Percentiles rank a stretch among this genome's conserved stretches.
phyloP scores from a whole-genome alignment of 345 rosid genomes.

The Xanthoceras sorbifolium region DNA sequence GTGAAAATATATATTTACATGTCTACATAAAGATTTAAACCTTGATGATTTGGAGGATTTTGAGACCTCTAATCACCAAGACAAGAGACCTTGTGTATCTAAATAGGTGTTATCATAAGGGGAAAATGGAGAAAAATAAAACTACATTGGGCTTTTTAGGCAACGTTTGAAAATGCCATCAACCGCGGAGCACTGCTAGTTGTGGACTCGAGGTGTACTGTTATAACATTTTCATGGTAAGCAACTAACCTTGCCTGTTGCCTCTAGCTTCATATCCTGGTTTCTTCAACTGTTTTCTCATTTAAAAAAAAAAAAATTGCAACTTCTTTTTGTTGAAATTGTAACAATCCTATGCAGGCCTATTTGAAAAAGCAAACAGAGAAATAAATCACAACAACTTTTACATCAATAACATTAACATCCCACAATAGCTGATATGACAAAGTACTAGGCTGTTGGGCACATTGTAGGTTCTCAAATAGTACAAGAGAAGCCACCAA shows the following conservation, averaged over 20 bases:
- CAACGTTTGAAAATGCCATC: background rate
- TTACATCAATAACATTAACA: background rate
- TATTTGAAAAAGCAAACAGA: background rate
- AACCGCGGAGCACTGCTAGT: background rate
- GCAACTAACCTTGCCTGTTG: background rate
- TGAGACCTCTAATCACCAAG: no score
- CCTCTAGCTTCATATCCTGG: background rate
- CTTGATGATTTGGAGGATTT: no score
- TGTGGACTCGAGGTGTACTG: background rate
- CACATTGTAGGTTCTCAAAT: constrained; percentile 1
- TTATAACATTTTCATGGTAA: background rate
- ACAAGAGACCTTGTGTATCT: no score
- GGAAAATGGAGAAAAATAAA: no score
- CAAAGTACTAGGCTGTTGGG: background rate
- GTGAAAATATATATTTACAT: no score
- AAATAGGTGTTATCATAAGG: no score
- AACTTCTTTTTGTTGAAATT: background rate
- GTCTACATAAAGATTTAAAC: no score
- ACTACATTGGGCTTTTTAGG: no score
- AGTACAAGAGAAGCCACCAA: background rate
- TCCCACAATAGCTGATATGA: background rate
- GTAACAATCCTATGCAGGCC: background rate
- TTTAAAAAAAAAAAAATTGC: background rate
- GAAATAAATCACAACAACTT: background rate
- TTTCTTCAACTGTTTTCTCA: background rate